Base-by-base conservation (phyloP, 352 stramenopile species). In the Pythium scleroteichum region DNA sequence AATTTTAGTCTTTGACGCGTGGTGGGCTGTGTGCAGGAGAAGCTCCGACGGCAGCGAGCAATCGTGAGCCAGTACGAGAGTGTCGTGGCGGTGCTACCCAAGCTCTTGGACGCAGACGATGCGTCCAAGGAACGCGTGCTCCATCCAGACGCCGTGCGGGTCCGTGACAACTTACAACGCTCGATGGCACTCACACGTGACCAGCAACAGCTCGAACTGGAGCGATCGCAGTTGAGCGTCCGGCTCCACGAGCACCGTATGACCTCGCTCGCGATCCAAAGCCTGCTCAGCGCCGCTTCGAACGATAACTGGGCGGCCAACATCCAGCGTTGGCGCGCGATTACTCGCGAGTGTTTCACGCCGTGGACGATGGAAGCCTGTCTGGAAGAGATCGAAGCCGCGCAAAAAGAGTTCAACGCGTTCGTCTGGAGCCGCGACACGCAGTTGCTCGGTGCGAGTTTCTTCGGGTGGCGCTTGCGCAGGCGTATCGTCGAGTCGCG, bases 361-460 rank as follows among this genome's bases (percentile, higher is more conserved):
- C 45, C 47, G 38, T 29, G 38, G 56, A 63, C 35, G n/a, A 19
- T 51, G 2, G 22, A 63, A 2, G 23, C 24, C 19, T 63, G 56
- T 16, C 3, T 27, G 14, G 23, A 44, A 3, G 24, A 49, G 14
- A 56, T 63, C 6, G 26, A 41, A 6, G 23, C n/a, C 1, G 56
- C 56, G n/a, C 46, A 56, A n/a, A 53, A 56, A 20, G 35, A 55
- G 17, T 19, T 56, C 2, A 19, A 29, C 22, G 33, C 22, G 45
- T 63, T 63, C 29, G 19, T 38, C 12, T 50, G 22, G 45, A 55
- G 56, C 22, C 17, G 17, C 23, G 46, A 63, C 23, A 53, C 33
- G 3, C 20, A 44, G 23, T 23, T 38, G 13, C 47, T 22, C 10
- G 46, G 56, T 6, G 10, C 41, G 29, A 35, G 29, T 10, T 35